Evolutionary conservation across 2,329 filamentous ascomycete genomes (phyloP).

Genomic region (Aspergillus puulaauensis): DNA sequence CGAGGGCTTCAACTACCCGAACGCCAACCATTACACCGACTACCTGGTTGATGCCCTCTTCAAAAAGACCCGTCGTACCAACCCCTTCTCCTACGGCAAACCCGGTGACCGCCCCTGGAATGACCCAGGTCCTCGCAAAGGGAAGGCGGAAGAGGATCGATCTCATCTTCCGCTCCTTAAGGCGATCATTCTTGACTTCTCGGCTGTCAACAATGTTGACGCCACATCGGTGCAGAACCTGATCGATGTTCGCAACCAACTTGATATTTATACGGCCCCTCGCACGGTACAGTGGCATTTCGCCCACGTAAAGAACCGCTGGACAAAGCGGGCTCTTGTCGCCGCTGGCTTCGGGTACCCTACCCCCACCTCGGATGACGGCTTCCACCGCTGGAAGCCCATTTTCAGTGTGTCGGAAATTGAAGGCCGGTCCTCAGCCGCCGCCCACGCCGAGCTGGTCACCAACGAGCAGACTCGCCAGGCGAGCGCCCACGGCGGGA

Average conservation of each 20-base stretch:
- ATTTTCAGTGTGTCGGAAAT: constrained; percentile 92
- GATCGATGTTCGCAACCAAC: constrained; percentile 91
- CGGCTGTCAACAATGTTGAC: constrained; percentile 89
- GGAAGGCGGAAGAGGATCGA: constrained; percentile 50
- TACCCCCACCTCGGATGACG: constrained; percentile 52
- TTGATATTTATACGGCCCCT: constrained; percentile 80
- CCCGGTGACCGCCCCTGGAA: constrained; percentile 90
- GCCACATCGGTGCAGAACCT: constrained; percentile 88
- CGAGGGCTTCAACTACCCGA: constrained; percentile 95
- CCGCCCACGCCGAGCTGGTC: constrained; percentile 64
- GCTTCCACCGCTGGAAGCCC: constrained; percentile 78
- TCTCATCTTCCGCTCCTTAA: constrained; percentile 67
- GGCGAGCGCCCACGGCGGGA: constrained; percentile 15
- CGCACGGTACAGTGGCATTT: constrained; percentile 92
- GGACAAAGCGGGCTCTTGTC: constrained; percentile 88
- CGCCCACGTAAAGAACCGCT: constrained; percentile 87
- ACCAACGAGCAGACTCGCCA: constrained; percentile 55
- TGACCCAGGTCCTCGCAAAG: constrained; percentile 73
- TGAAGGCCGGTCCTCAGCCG: constrained; percentile 68
- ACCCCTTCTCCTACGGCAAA: constrained; percentile 62
- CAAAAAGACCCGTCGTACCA: constrained; percentile 72
- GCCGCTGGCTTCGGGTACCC: constrained; percentile 88
- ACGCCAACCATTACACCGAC: constrained; percentile 85
- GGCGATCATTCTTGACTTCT: constrained; percentile 92
- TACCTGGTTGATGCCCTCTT: constrained; percentile 70